Evolutionary conservation across 179 eudicot species (phyloP), one percentile per base, ranked within the genome.

Genomic region (Camellia oleifera): DNA sequence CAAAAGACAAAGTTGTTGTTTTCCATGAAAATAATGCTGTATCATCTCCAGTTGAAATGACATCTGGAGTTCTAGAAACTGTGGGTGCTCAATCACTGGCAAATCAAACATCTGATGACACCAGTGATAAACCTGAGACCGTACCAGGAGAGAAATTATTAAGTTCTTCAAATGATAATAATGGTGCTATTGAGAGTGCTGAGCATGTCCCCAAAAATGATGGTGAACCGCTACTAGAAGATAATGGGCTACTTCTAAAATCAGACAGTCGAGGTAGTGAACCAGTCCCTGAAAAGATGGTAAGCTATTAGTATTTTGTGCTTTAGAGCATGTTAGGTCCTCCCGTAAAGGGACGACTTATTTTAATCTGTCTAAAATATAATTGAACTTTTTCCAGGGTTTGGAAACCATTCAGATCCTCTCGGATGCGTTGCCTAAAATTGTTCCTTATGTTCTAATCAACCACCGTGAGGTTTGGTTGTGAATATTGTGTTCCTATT

Each of bases 401-500:
- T 86, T 93, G 83, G 97, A 85, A 86, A 91, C 99, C 56, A 91
- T 97, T 79, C 98, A 97, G 87, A 94, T 97, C 77, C 94, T 97
- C 66, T 89, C 99, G 23, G 92, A 97, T 88, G 92, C 98, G 56
- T 90, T 97, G 84, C 99, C 99, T 56, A 97, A 94, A 84, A 97
- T 97, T 85, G 99, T 94, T 80, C 99, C 99, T 52, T 94, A 92
- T 83, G 99, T 97, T 83, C 91, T 94, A 81, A 97, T 97, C 85
- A 92, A 97, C 80, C 97, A 94, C 79, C 92, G 99, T 68, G 99
- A 97, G 99, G 99, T 97, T 71, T 69, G 84, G 57, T 77, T 85
- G 57, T 61, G 7, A 65, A 54, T 71, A 70, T 74, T 40, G 54
- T 77, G 44, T 64, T 66, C 69, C n/a, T 26, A 32, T 32, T 32